These are phyloP conservation scores for Cymodocea nodosa DNA, from an alignment of 116 monocot genomes.

Conservation along the genomic window DNA sequence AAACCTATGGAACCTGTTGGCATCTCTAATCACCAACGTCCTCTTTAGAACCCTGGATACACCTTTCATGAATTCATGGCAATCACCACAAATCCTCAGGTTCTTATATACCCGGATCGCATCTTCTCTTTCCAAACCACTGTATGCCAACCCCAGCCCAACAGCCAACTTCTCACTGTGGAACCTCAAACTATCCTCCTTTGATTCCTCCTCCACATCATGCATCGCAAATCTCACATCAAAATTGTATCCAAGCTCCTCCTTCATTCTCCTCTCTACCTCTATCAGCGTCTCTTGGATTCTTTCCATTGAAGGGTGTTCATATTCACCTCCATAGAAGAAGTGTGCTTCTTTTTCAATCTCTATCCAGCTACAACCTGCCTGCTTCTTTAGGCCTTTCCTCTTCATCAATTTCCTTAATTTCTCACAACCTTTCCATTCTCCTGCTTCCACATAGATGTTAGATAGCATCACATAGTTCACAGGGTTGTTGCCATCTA, in stretches of 20 bases:
- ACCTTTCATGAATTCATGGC: slow-evolving; percentile 48
- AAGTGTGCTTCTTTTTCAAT: slow-evolving; percentile 22
- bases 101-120: slow-evolving; percentile 58
- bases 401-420: slow-evolving; percentile 24
- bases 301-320: slow-evolving; percentile 18
- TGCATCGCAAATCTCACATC: slow-evolving; percentile 17
- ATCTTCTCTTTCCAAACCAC: slow-evolving; percentile 6
- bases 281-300: slow-evolving; percentile 22
- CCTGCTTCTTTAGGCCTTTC: slow-evolving; percentile 34
- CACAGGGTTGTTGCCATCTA: slow-evolving; percentile 29
- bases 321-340: slow-evolving; percentile 40
- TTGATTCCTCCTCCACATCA: slow-evolving; percentile 38
- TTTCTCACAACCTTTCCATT: slow-evolving; percentile 31
- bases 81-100: slow-evolving; percentile 51
- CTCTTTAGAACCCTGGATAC: slow-evolving; percentile 31
- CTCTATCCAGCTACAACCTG: slow-evolving; percentile 54
- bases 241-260: slow-evolving; percentile 30
- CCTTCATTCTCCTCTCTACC: slow-evolving; percentile 39
- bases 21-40: slow-evolving; percentile 38
- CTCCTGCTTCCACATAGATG: slow-evolving; percentile 25
- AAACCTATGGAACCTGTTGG: slow-evolving; percentile 45
- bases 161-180: slow-evolving; percentile 56
- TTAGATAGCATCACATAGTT: slow-evolving; percentile 50
- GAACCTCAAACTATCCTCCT: slow-evolving; percentile 38
- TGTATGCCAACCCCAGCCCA: slow-evolving; percentile 25